Conservation (phyloP, 805 yeast species). For the Cyberlindnera lachancei region DNA sequence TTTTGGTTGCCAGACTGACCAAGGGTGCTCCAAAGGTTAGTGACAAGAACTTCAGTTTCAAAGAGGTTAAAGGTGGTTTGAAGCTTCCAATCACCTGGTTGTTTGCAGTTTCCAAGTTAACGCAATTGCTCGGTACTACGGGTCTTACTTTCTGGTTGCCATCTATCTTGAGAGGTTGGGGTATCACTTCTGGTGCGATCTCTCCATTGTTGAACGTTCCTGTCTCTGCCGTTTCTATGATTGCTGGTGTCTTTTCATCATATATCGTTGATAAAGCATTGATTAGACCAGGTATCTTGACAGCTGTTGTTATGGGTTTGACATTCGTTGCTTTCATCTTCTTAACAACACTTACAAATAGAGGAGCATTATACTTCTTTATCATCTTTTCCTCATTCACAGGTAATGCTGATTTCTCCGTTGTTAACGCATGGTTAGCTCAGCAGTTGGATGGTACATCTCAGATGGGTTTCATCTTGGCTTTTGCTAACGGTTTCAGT, state of each 20-base stretch:
- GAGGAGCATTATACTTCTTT: conserved; percentile 5
- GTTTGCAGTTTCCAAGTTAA: conserved; percentile 5
- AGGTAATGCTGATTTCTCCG: conserved; percentile 8
- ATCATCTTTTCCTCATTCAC: conserved; percentile 7
- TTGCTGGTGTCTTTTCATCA: conserved; percentile 9
- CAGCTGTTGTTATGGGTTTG: not conserved
- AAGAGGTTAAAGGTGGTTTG: not conserved
- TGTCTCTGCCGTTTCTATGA: conserved; percentile 3
- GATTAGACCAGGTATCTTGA: conserved; percentile 2
- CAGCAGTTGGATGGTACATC: conserved; percentile 6
- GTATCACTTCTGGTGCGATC: conserved; percentile 16
- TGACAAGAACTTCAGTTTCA: not conserved
- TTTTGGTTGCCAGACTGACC: not conserved
- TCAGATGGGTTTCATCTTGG: conserved; percentile 6
- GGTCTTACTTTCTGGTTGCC: conserved; percentile 12
- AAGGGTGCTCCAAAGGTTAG: not conserved
- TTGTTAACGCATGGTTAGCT: conserved; percentile 7
- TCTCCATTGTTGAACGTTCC: conserved; percentile 24
- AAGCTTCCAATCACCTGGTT: conserved; percentile 1
- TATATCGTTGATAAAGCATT: conserved; percentile 6
- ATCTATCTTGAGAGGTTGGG: conserved; percentile 5
- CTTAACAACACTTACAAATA: conserved; percentile 4
- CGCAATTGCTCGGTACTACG: conserved; percentile 6
- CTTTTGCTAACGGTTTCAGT: conserved; percentile 5
- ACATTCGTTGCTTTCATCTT: not conserved